Conservation (phyloP, 805 yeast genomes). For the Scheffersomyces spartinae region DNA sequence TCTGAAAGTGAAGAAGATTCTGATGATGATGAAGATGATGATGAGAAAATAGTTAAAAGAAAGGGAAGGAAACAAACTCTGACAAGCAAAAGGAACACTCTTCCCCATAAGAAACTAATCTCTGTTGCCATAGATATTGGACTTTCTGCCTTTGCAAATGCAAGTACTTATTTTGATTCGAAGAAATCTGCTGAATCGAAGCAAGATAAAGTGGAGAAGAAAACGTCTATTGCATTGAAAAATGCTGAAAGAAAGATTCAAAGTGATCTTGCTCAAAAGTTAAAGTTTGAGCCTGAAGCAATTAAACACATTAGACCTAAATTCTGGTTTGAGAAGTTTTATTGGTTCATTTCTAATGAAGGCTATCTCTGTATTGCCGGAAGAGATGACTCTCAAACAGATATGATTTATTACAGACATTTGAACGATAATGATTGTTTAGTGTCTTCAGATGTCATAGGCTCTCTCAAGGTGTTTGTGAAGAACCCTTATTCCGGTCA, state of each 20-base stretch:
- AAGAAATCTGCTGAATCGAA: conserved; percentile 69
- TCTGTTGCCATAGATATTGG: conserved; percentile 56
- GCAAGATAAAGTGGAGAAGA: conserved; percentile 69
- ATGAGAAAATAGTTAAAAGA: conserved; percentile 7
- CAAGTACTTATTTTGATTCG: conserved; percentile 67
- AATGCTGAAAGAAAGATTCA: conserved; percentile 72
- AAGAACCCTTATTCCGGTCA: conserved; percentile 67
- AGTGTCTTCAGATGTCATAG: conserved; percentile 65
- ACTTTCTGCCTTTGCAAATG: conserved; percentile 79
- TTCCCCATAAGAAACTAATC: conserved; percentile 14
- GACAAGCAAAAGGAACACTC: conserved; percentile 4
- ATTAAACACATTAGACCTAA: conserved; percentile 57
- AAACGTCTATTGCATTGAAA: conserved; percentile 65
- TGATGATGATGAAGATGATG: conserved; percentile 18
- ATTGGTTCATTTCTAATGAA: conserved; percentile 89
- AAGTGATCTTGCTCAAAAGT: conserved; percentile 53
- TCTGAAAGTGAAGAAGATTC: conserved; percentile 11
- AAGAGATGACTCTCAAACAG: conserved; percentile 68
- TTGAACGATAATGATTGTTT: conserved; percentile 62
- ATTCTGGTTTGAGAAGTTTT: conserved; percentile 88
- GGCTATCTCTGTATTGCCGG: conserved; percentile 83
- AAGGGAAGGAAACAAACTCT: conserved; percentile 4
- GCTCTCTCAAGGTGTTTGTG: conserved; percentile 65
- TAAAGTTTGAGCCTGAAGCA: conserved; percentile 39
- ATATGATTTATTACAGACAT: conserved; percentile 68